phyloP scores from a whole-genome alignment of 257 asterid species.

The Lavandula angustifolia region DNA sequence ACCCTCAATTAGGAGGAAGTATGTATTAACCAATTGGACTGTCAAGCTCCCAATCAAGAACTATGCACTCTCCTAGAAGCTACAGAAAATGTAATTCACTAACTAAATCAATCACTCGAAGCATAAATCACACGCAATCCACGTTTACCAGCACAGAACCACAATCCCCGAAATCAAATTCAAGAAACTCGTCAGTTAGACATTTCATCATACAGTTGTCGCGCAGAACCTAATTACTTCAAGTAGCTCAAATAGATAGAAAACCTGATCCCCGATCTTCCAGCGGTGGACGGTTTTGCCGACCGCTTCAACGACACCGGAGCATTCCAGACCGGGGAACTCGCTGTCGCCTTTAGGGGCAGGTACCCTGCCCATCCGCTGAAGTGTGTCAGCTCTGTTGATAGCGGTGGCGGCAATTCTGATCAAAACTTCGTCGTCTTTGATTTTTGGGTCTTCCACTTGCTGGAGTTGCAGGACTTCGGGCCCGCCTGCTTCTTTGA shows the following conservation, averaged over 20 bases:
- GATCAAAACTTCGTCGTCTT: slow-evolving; percentile 74
- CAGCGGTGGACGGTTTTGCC: slow-evolving; percentile 70
- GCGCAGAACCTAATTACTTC: neutral
- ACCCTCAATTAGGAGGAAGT: neutral
- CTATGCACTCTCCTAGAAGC: slow-evolving; percentile 7
- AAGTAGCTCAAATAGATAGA: neutral
- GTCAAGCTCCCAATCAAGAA: neutral
- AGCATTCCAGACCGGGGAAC: slow-evolving; percentile 93
- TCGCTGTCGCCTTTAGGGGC: slow-evolving; percentile 71
- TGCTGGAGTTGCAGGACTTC: slow-evolving; percentile 67
- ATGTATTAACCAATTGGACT: neutral
- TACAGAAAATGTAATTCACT: neutral
- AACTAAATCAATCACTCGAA: slow-evolving; percentile 17
- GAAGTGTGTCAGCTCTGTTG: slow-evolving; percentile 84
- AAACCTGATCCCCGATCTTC: slow-evolving; percentile 91
- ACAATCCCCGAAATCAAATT: neutral
- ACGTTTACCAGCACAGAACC: too few relatives aligned
- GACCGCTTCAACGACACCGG: slow-evolving; percentile 77
- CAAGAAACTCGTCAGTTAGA: neutral
- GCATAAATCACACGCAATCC: too few relatives aligned
- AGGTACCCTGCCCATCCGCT: slow-evolving; percentile 73
- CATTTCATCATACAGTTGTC: slow-evolving; percentile 1
- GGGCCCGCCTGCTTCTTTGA: slow-evolving; percentile 73
- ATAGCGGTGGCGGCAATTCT: slow-evolving; percentile 78
- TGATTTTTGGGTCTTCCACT: slow-evolving; percentile 68